Base-by-base conservation (phyloP, 768 basidiomycete genomes). In the Panaeolus papilionaceus region DNA sequence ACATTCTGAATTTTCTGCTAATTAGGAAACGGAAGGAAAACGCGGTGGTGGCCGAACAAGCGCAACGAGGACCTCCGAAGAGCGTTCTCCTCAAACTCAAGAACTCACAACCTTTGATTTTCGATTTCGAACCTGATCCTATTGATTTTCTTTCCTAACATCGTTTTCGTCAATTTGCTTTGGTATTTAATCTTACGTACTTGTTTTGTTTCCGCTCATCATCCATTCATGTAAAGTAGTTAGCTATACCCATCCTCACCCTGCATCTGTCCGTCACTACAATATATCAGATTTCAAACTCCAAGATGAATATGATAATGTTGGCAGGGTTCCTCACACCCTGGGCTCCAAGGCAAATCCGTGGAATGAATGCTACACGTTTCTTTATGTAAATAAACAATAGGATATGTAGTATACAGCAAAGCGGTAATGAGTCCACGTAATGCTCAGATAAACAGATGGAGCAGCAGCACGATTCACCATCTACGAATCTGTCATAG, bases 101-200 rank as follows among this genome's bases (percentile, higher is more conserved):
- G 62, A 76, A 79, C 14, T 76, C 79, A 37, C 71, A 69, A 37
- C 66, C 65, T 51, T 62, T 72, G 40, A 70, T 68, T n/a, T 73
- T 79, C 38, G 80, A 80, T 49, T 77, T 79, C 66, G 84, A 83
- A 64, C 79, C 82, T 7, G 84, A 85, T 66, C 82, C 83, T 37
- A 76, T 85, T 58, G 83, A 85, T 68, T 85, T 83, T 68, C 74
- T 85, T 40, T 79, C 82, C 38, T 83, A 73, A 84, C 23, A 12
- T 5, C 33, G 33, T 26, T 58, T 28, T 58, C 28, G 26, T 33
- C 26, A 28, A 58, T 58, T 33, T 33, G 54, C 33, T 58, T 58
- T 58, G 11, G 64, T 49, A 49, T 51, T 4, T 51, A 23, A 58
- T 37, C 28, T 58, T 10, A 8, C 18, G 45, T 47, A 28, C 14